Base-by-base conservation (phyloP, 768 basidiomycete genomes). In the Amanita exitialis region DNA sequence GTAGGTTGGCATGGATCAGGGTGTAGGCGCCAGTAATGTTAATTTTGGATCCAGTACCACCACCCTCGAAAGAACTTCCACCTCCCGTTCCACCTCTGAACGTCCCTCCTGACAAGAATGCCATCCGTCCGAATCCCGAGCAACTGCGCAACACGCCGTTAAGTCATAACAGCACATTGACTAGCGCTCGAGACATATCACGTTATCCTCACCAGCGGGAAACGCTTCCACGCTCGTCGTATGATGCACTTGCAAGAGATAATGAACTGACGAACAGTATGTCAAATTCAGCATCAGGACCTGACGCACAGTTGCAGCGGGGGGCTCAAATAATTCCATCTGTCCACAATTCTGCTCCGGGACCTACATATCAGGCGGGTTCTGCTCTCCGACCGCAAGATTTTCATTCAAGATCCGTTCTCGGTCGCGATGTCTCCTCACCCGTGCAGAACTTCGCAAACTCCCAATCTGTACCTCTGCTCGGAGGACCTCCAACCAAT, bases 31-130 rank as follows among this genome's bases (percentile, higher is more conserved):
- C 30, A n/a, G n/a, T 23, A 8, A 42, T 23, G 13, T 47, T 52
- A 34, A 36, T 25, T 49, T 23, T 28, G 34, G 48, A 30, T 44
- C 3, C 51, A 83, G 82, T 82, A 45, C 71, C 79, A 30, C 77
- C 77, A 27, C 69, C 72, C 16, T 71, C 78, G 12, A 85, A 82
- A 61, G 78, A 76, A 47, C 78, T 82, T 36, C 76, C 83, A 4
- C 86, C 87, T 3, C 85, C 84, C 3, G 61, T 87, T 47, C 83
- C 85, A 4, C 62, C 75, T 6, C 56, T 79, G 35, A 47, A 39
- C 4, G 10, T 23, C 15, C 20, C 27, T n/a, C 9, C 20, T 13
- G n/a, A 42, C 49, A 49, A 32, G 8, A 34, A 41, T 32, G 2
- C n/a, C 6, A 21, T 28, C 12, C 25, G 23, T 25, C 20, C 10